A percentile compares a stretch with the other conserved stretches of the same genome.
These are phyloP conservation scores for Blastocystis sp. DNA, from an alignment of 352 stramenopile species.

Conservation along the genomic window DNA sequence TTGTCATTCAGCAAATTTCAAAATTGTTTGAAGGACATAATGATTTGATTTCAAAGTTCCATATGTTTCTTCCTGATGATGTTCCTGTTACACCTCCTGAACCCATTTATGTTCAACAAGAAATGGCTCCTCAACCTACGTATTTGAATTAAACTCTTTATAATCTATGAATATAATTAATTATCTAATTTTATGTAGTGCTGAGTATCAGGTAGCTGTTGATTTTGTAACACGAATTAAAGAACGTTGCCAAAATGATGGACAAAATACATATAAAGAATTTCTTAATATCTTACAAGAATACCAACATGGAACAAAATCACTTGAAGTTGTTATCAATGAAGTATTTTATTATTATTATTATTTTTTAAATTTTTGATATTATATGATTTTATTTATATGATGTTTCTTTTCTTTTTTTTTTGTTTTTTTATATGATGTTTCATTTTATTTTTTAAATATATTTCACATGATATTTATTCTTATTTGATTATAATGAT, in stretches of 20 bases:
- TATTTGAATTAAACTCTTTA: background rate
- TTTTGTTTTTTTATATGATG: no score
- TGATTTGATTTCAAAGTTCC: slow-evolving; percentile 12
- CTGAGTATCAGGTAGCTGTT: slow-evolving; percentile 1
- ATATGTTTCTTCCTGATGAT: slow-evolving; percentile 10
- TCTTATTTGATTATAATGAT: no score
- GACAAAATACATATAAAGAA: slow-evolving; percentile 49
- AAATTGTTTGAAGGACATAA: slow-evolving; percentile 13
- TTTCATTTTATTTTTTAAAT: no score
- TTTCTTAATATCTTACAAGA: slow-evolving; percentile 98
- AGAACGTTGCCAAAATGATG: slow-evolving; percentile 78
- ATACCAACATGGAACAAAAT: slow-evolving; percentile 95
- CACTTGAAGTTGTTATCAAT: slow-evolving; percentile 76
- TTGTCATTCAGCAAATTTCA: slow-evolving; percentile 6
- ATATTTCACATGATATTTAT: slow-evolving; percentile 41
- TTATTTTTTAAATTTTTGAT: no score
- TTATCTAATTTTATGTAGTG: background rate
- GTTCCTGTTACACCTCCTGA: no score
- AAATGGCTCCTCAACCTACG: background rate
- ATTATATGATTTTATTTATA: no score
- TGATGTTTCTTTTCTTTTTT: no score
- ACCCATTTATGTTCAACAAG: slow-evolving; percentile 6
- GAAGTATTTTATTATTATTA: slow-evolving; percentile 37
- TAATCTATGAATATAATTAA: background rate
- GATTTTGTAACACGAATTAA: slow-evolving; percentile 72